A percentile compares a stretch with the other conserved stretches of the same genome.
phyloP scores from a whole-genome alignment of 2,329 filamentous ascomycete species.

The Sporothrix phasma region DNA sequence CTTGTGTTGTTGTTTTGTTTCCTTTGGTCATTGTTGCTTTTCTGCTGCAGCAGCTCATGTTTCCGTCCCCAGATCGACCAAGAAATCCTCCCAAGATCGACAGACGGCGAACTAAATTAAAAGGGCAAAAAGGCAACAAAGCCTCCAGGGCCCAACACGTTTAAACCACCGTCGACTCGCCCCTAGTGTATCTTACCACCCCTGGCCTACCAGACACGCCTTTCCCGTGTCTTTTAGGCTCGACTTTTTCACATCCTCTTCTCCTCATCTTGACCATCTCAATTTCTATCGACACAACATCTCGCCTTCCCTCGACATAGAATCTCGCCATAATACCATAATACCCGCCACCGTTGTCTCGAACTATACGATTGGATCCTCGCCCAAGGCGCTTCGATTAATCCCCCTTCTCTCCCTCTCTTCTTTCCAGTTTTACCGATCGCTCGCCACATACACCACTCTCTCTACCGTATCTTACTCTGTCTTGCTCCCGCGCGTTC shows the following conservation, averaged over 20 bases:
- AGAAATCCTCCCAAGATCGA: conserved; percentile 9
- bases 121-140: not conserved
- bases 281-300: not conserved
- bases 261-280: not conserved
- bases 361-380: not conserved
- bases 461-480: not conserved
- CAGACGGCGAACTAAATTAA: not conserved
- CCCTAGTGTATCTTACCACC: not conserved
- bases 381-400: not conserved
- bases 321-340: conserved; percentile 1
- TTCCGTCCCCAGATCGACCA: conserved; percentile 7
- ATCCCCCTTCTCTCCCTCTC: not conserved
- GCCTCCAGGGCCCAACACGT: not conserved
- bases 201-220: not conserved
- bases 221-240: not conserved
- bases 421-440: not conserved
- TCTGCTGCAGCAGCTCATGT: not conserved
- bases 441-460: not conserved
- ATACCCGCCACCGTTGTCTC: not conserved
- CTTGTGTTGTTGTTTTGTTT: not conserved
- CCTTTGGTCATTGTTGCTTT: not conserved
- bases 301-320: not conserved
- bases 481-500: not conserved
- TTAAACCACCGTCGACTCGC: not conserved
- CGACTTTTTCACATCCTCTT: not conserved